Conservation (phyloP, 257 asterid species). For the Penstemon eatonii region DNA sequence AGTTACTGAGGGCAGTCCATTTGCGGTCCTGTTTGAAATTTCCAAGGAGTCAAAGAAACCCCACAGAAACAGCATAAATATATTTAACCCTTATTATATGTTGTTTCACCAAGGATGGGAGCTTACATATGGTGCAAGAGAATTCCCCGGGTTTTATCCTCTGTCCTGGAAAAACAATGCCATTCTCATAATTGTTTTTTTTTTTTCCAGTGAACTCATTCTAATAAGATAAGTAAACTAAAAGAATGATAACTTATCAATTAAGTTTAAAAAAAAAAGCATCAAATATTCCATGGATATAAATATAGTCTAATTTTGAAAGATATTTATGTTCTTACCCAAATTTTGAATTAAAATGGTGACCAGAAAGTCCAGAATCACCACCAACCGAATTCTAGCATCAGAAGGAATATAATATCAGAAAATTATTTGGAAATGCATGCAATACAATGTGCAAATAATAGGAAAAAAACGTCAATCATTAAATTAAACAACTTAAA, state of each 20-base stretch:
- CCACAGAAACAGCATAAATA: conserved; percentile 18
- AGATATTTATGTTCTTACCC: conserved; percentile 43
- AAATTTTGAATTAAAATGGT: conserved; percentile 75
- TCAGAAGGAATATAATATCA: conserved; percentile 30
- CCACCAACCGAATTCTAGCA: conserved; percentile 96
- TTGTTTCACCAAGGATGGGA: conserved; percentile 25
- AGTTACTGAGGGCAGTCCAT: conserved; percentile 74
- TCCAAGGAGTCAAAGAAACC: conserved; percentile 28
- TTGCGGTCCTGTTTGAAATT: conserved; percentile 59
- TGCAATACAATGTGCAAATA: conserved; percentile 2
- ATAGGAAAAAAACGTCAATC: conserved; percentile 13
- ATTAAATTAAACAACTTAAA: conserved; percentile 21
- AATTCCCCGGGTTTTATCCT: conserved; percentile 72
- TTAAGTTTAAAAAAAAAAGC: background rate
- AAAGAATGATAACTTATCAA: background rate
- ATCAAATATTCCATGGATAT: no score
- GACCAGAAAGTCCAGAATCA: conserved; percentile 81
- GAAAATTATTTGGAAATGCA: conserved; percentile 18
- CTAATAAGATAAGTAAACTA: background rate
- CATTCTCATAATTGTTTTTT: conserved; percentile 8
- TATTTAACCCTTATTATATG: conserved; percentile 12
- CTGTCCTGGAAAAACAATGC: conserved; percentile 45
- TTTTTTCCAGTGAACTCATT: no score
- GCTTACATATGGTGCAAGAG: conserved; percentile 92
- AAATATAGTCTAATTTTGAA: background rate